Evolutionary conservation across 2,329 filamentous ascomycete genomes (phyloP).

Genomic region (Scortechinia acanthostroma): DNA sequence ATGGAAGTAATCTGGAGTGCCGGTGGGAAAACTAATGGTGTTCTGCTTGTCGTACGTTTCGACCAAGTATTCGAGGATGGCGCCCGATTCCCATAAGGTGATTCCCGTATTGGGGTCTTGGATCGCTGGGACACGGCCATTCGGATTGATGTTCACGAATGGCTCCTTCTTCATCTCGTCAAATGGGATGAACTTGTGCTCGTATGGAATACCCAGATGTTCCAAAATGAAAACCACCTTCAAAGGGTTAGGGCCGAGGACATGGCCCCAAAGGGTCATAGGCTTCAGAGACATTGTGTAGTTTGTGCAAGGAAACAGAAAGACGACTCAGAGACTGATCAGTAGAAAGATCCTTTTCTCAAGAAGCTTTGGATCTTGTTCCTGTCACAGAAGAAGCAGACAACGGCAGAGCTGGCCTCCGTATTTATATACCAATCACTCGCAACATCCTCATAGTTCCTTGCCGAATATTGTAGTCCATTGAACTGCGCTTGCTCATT

Average conservation of each 20-base stretch:
- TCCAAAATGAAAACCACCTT: slow-evolving; percentile 12
- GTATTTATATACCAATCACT: too few species aligned
- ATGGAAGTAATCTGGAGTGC: slow-evolving; percentile 19
- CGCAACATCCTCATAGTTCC: too few species aligned
- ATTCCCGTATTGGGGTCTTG: slow-evolving; percentile 33
- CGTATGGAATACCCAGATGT: slow-evolving; percentile 9
- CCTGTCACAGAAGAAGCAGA: too few species aligned
- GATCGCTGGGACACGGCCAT: slow-evolving; percentile 20
- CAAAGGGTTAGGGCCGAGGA: slow-evolving; percentile 11
- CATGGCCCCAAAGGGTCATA: neutral
- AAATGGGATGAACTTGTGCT: slow-evolving; percentile 9
- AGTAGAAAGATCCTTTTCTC: too few species aligned
- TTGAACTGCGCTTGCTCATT: too few species aligned
- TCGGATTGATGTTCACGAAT: neutral
- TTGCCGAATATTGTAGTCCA: too few species aligned
- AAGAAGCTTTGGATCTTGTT: too few species aligned
- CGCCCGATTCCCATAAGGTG: slow-evolving; percentile 34
- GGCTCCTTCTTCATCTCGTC: neutral
- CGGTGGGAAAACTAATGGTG: slow-evolving; percentile 19
- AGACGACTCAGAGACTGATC: too few species aligned
- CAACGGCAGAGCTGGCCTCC: too few species aligned
- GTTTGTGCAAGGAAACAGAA: too few species aligned
- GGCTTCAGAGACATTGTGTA: slow-evolving; percentile 1
- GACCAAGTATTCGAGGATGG: slow-evolving; percentile 33
- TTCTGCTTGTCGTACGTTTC: slow-evolving; percentile 27